Evolutionary conservation across 2,329 filamentous ascomycete species (phyloP), one percentile per base, ranked within the genome.

Genomic region (Botrytis aclada): DNA sequence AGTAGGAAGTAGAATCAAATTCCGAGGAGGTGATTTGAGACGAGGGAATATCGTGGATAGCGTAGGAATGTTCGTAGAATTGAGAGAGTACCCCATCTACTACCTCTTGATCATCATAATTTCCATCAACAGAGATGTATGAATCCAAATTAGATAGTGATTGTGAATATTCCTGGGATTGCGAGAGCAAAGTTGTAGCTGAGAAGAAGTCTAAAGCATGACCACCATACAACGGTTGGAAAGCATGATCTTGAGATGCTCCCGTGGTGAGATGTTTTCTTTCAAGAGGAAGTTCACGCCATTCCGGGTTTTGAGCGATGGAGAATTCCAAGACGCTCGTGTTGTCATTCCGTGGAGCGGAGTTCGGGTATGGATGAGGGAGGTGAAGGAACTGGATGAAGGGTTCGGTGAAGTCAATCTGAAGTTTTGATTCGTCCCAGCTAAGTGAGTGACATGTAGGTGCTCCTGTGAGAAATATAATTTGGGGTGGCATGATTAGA

Each of bases 31-130:
- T 71, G 47, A 90, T 83, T 74, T 92, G 87, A 1, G 90, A 92
- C 0, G 90, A 92, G 1, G 87, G 82, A 6, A 92, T 81, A 22
- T 89, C 87, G 79, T 97, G 89, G 22, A 91, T 83, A 2, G 89
- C 88, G 66, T 97, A 86, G 0, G 93, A 96, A 78, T 95, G 89
- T 75, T 96, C 88, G 77, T 93, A 92, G 80, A 96, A 97, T 72
- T 90, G 86, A 5, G 88, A 87, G 5, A 90, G 81, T 0, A 84
- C 75, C 29, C 83, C 80, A 41, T 80, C 76, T 54, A 76, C 76
- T 54, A 76, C 66, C 16, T 75, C 76, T 72, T 75, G 71, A 16
- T 18, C 2, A 22, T 56, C 64, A 56, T 22, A 16, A n/a, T 63
- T 43, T 1, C 72, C 54, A 60, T n/a, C 14, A 22, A 39, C 7